Evolutionary conservation across 2,329 filamentous ascomycete genomes (phyloP).

Genomic region (Ceratocystis alfenasii): DNA sequence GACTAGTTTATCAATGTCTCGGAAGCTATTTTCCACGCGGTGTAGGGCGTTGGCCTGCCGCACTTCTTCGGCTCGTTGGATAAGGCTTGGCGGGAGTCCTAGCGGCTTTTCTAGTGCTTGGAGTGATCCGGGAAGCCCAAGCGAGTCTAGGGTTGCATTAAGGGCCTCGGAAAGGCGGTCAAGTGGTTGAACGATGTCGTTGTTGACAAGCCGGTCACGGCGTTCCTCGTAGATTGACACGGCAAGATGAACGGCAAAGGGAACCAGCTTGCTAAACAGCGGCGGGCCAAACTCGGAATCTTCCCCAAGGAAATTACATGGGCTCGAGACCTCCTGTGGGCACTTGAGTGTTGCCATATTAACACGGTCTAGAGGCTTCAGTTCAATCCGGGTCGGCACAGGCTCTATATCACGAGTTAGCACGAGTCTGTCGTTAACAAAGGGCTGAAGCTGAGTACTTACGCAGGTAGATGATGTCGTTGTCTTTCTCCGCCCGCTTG

Average conservation of each 20-base stretch:
- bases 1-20: conserved; percentile 84
- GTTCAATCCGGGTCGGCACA: conserved; percentile 77
- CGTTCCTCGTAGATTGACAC: conserved; percentile 92
- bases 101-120: conserved; percentile 92
- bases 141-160: conserved; percentile 63
- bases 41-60: conserved; percentile 78
- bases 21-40: conserved; percentile 64
- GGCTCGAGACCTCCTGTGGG: conserved; percentile 70
- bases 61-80: conserved; percentile 88
- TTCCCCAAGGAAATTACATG: conserved; percentile 68
- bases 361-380: conserved; percentile 73
- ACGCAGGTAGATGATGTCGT: conserved; percentile 87
- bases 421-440: not conserved
- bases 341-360: conserved; percentile 74
- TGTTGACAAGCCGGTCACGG: conserved; percentile 79
- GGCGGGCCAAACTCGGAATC: conserved; percentile 69
- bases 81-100: conserved; percentile 70
- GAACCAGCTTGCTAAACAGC: conserved; percentile 81
- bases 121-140: conserved; percentile 82
- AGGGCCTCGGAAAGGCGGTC: conserved; percentile 70
- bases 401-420: conserved; percentile 39
- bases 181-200: conserved; percentile 72
- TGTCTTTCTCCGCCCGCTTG: conserved; percentile 88
- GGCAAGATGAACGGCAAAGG: conserved; percentile 89
- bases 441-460: conserved; percentile 25